Evolutionary conservation across 306 rosid genomes (phyloP).

Genomic region (Inga oerstediana): DNA sequence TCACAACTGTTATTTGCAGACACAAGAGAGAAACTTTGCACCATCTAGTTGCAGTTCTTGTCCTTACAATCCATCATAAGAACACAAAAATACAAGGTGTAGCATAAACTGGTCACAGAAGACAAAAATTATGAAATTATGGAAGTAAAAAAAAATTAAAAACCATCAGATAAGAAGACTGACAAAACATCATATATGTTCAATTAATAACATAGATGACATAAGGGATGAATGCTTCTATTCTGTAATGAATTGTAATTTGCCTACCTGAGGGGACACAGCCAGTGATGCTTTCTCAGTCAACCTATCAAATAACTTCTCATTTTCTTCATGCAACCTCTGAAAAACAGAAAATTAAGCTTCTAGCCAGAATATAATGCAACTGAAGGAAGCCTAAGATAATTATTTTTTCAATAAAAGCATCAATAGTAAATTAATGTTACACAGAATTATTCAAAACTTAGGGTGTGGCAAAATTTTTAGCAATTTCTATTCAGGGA

Average conservation of each 20-base stretch:
- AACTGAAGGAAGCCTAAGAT: constrained; percentile 18
- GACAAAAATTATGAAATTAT: constrained; percentile 9
- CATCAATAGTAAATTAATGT: constrained; percentile 11
- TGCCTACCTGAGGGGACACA: constrained; percentile 72
- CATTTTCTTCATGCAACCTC: constrained; percentile 99
- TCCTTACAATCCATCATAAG: constrained; percentile 21
- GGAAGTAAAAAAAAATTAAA: background rate
- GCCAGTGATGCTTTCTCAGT: constrained; percentile 78
- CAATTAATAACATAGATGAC: background rate
- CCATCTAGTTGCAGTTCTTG: background rate
- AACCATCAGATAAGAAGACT: background rate
- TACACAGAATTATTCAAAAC: constrained; percentile 20
- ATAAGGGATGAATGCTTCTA: background rate
- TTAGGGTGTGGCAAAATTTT: background rate
- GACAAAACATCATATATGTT: background rate
- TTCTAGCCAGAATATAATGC: constrained; percentile 10
- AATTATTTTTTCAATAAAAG: background rate
- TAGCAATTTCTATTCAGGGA: background rate
- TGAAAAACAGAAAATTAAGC: constrained; percentile 50
- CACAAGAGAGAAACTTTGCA: background rate
- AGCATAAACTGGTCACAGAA: background rate
- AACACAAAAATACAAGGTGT: background rate
- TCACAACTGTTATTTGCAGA: no score
- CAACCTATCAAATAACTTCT: constrained; percentile 87
- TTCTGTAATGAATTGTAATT: constrained; percentile 29